phyloP scores from a whole-genome alignment of 1,139 yeast genomes.

The Diutina sp. region DNA sequence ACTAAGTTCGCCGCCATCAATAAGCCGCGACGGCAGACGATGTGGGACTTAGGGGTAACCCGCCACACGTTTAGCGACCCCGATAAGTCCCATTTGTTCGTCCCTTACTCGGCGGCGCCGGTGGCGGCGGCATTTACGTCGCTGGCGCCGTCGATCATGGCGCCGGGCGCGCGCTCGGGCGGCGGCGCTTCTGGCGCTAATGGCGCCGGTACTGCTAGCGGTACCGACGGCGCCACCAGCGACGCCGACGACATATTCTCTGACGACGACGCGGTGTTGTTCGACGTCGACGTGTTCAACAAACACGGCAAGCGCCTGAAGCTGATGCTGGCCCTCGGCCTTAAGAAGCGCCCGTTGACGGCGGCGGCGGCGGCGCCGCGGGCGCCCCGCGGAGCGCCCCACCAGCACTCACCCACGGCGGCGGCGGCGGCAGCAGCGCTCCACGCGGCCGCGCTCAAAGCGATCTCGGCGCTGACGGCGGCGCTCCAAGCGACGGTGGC shows the following conservation, averaged over 20 bases:
- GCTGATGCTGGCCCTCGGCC: constrained; percentile 42
- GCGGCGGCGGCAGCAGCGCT: constrained; percentile 1
- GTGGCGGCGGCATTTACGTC: constrained; percentile 52
- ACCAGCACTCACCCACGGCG: constrained; percentile 45
- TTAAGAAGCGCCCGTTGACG: constrained; percentile 44
- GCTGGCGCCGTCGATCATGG: background rate
- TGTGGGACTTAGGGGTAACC: constrained; percentile 33
- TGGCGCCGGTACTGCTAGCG: background rate
- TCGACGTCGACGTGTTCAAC: constrained; percentile 24
- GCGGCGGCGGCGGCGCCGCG: constrained; percentile 70
- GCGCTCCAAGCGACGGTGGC: background rate
- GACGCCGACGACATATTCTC: constrained; percentile 8
- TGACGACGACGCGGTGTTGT: constrained; percentile 36
- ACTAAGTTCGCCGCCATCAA: constrained; percentile 12
- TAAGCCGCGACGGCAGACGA: constrained; percentile 34
- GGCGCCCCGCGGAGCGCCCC: constrained; percentile 42
- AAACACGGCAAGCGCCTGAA: constrained; percentile 47
- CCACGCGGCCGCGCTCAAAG: background rate
- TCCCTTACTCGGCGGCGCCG: constrained; percentile 66
- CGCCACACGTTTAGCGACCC: constrained; percentile 36
- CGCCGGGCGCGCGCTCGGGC: background rate
- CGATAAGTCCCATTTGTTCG: constrained; percentile 43
- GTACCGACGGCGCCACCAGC: constrained; percentile 2
- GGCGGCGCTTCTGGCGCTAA: background rate
- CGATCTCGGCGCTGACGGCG: constrained; percentile 2